Evolutionary conservation across 1,284 basidiomycete species (phyloP).

Genomic region (Heliocybe sulcata): DNA sequence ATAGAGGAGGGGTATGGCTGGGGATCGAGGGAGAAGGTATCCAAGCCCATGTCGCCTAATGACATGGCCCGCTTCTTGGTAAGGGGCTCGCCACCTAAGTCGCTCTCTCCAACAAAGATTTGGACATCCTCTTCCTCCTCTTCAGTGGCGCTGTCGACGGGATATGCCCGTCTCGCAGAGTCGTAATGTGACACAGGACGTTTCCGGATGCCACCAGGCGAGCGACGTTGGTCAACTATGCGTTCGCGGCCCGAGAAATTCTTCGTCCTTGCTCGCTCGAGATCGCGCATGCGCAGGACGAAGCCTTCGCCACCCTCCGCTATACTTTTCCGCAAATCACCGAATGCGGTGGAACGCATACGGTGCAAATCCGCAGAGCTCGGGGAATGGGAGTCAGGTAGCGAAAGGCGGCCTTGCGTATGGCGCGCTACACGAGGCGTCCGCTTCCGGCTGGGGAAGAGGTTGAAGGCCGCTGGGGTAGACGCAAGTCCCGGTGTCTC

Average conservation of each 20-base stretch:
- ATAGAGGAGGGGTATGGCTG: background rate
- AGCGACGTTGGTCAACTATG: background rate
- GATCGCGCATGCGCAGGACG: constrained; percentile 66
- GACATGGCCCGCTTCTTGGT: constrained; percentile 36
- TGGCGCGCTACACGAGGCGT: constrained; percentile 14
- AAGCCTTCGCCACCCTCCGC: constrained; percentile 57
- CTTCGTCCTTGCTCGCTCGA: constrained; percentile 28
- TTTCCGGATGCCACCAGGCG: background rate
- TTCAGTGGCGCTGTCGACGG: constrained; percentile 17
- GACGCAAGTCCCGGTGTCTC: constrained; percentile 35
- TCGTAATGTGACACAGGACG: constrained; percentile 1
- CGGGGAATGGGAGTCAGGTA: constrained; percentile 12
- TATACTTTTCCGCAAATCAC: constrained; percentile 54
- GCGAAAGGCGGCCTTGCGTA: constrained; percentile 11
- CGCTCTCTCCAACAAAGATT: constrained; percentile 37
- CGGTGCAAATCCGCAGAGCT: constrained; percentile 27
- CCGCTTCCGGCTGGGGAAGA: constrained; percentile 29
- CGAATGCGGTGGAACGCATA: constrained; percentile 54
- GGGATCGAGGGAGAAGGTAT: constrained; percentile 8
- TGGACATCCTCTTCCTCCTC: constrained; percentile 50
- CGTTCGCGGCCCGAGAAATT: background rate
- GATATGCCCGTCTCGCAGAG: background rate
- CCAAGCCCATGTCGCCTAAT: constrained; percentile 30
- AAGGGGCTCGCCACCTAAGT: constrained; percentile 12
- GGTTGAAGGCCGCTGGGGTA: constrained; percentile 53